Evolutionary conservation across 1,139 yeast genomes (phyloP).

Genomic region (Candida sanyaensis): DNA sequence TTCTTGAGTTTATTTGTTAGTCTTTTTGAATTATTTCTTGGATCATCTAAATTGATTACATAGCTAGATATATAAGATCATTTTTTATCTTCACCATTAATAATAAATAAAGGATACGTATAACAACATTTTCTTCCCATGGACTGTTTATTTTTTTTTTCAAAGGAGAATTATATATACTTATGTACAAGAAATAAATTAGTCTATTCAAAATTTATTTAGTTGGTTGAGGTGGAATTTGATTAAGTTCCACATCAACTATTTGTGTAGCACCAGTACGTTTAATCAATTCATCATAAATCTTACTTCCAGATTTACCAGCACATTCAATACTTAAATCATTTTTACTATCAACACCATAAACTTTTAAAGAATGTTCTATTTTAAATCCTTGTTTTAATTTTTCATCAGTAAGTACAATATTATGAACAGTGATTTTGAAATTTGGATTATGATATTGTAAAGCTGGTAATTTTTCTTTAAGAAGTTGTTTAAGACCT

Average conservation of each 20-base stretch:
- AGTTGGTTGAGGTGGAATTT: constrained; percentile 1
- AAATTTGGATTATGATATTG: constrained; percentile 79
- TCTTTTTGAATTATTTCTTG: constrained; percentile 37
- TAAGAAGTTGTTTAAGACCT: constrained; percentile 64
- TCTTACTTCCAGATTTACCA: constrained; percentile 24
- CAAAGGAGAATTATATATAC: neutral
- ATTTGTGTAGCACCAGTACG: constrained; percentile 33
- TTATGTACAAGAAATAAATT: neutral
- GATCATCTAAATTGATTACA: neutral
- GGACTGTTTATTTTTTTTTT: neutral
- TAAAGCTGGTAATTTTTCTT: constrained; percentile 68
- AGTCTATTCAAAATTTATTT: neutral
- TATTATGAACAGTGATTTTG: constrained; percentile 60
- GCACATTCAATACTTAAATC: constrained; percentile 35
- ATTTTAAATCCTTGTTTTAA: constrained; percentile 42
- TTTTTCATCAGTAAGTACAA: constrained; percentile 36
- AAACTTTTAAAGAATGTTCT: constrained; percentile 47
- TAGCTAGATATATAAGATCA: neutral
- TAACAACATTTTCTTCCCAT: neutral
- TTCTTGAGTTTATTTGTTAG: constrained; percentile 45
- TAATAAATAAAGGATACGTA: too few species aligned
- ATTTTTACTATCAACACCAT: constrained; percentile 19
- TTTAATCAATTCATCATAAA: constrained; percentile 33
- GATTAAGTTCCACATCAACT: constrained; percentile 29
- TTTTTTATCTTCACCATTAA: too few species aligned